Evolutionary conservation across 306 rosid species (phyloP).

Genomic region (Prunus armeniaca): DNA sequence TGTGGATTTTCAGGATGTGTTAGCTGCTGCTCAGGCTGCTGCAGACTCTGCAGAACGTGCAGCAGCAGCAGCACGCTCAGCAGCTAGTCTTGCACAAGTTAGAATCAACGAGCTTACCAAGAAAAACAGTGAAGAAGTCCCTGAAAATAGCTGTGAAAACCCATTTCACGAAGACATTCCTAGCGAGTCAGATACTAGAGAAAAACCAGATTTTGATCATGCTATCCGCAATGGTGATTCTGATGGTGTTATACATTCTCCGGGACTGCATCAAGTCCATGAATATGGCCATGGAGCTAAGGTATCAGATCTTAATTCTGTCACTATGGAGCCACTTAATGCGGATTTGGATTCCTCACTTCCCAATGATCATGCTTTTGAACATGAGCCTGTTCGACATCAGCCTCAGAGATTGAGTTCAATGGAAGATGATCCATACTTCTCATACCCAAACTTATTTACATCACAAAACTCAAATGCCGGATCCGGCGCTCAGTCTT

Average conservation of each 20-base stretch:
- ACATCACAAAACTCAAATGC: conserved; percentile 49
- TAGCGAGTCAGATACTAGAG: conserved; percentile 27
- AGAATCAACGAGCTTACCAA: conserved; percentile 65
- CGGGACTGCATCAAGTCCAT: conserved; percentile 32
- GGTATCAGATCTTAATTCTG: conserved; percentile 36
- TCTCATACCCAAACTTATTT: conserved; percentile 79
- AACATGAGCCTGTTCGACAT: conserved; percentile 34
- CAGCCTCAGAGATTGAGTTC: conserved; percentile 68
- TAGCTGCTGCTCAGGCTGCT: conserved; percentile 94
- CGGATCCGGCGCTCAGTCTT: conserved; percentile 46
- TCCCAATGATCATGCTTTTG: conserved; percentile 30
- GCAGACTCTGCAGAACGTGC: conserved; percentile 92
- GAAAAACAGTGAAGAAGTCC: conserved; percentile 41
- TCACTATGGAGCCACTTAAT: conserved; percentile 34
- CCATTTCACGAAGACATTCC: conserved; percentile 47
- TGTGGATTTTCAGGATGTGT: conserved; percentile 75
- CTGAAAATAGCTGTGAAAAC: conserved; percentile 49
- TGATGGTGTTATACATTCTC: conserved; percentile 15
- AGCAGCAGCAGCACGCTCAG: conserved; percentile 89
- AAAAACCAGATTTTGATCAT: conserved; percentile 28
- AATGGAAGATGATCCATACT: conserved; percentile 75
- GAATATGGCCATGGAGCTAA: conserved; percentile 34
- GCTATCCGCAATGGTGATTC: conserved; percentile 28
- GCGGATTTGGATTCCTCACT: conserved; percentile 38
- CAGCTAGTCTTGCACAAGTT: conserved; percentile 78